Percentiles rank a stretch among this genome's conserved stretches.
Evolutionary conservation across 2,329 filamentous ascomycete species (phyloP).

Genomic region (Neoarthrinium moseri): DNA sequence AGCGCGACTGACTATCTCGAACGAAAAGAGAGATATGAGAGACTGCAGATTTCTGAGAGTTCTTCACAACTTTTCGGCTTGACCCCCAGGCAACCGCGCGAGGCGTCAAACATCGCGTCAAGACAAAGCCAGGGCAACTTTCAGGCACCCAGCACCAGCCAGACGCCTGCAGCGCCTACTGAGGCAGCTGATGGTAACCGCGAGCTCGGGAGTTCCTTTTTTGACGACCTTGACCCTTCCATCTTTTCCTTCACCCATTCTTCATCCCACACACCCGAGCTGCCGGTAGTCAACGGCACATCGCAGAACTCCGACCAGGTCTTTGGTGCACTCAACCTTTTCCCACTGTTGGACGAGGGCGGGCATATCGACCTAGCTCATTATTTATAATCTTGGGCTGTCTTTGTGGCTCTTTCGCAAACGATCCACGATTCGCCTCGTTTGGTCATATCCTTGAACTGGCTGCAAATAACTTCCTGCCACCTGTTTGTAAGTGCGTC

Average conservation of each 20-base stretch:
- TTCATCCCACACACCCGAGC: slow-evolving; percentile 29
- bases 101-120: not conserved
- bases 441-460: no score
- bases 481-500: no score
- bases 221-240: slow-evolving; percentile 18
- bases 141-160: not conserved
- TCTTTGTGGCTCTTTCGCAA: no score
- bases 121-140: slow-evolving; percentile 2
- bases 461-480: no score
- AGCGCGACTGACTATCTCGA: slow-evolving; percentile 47
- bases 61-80: slow-evolving; percentile 53
- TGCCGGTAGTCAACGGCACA: slow-evolving; percentile 35
- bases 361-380: slow-evolving; percentile 52
- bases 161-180: not conserved
- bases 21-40: slow-evolving; percentile 44
- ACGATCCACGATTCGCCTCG: no score
- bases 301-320: slow-evolving; percentile 38
- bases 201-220: slow-evolving; percentile 5
- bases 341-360: slow-evolving; percentile 48
- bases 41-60: slow-evolving; percentile 45
- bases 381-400: slow-evolving; percentile 25
- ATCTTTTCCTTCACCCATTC: slow-evolving; percentile 19
- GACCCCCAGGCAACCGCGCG: slow-evolving; percentile 31
- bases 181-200: not conserved
- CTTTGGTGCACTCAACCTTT: slow-evolving; percentile 46